Evolutionary conservation across 2,329 filamentous ascomycete genomes (phyloP).

Genomic region (Chaetomiaceae sp.): DNA sequence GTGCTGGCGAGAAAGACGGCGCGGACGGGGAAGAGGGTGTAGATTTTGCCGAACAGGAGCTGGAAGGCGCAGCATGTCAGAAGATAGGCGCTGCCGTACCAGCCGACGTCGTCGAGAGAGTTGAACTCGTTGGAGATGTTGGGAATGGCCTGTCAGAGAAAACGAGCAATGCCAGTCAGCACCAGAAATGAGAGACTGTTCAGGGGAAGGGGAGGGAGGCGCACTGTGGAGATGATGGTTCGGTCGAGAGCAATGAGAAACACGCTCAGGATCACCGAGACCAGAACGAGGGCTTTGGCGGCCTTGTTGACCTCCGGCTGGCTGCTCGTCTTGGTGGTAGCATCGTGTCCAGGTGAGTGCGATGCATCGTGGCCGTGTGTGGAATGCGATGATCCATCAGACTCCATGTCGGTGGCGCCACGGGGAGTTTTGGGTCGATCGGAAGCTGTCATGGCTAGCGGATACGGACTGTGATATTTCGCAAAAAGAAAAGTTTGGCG

Average conservation of each 20-base stretch:
- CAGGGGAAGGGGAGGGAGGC: background rate
- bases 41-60: slow-evolving; percentile 33
- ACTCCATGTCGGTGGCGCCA: background rate
- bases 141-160: slow-evolving; percentile 18
- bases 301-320: background rate
- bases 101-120: slow-evolving; percentile 19
- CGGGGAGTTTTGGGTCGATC: background rate
- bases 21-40: slow-evolving; percentile 33
- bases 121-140: slow-evolving; percentile 21
- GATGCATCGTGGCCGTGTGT: background rate
- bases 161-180: too few relatives aligned
- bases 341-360: background rate
- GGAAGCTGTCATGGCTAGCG: background rate
- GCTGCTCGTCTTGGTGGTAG: too few relatives aligned
- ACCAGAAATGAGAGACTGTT: background rate
- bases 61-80: slow-evolving; percentile 31
- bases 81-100: slow-evolving; percentile 21
- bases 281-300: background rate
- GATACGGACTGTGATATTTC: too few relatives aligned
- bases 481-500: too few relatives aligned
- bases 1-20: slow-evolving; percentile 23
- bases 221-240: slow-evolving; percentile 19
- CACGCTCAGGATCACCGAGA: slow-evolving; percentile 18
- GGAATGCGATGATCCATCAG: background rate
- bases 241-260: slow-evolving; percentile 22